phyloP scores from a whole-genome alignment of 2,329 filamentous ascomycete species.

The Diaporthe australafricana region DNA sequence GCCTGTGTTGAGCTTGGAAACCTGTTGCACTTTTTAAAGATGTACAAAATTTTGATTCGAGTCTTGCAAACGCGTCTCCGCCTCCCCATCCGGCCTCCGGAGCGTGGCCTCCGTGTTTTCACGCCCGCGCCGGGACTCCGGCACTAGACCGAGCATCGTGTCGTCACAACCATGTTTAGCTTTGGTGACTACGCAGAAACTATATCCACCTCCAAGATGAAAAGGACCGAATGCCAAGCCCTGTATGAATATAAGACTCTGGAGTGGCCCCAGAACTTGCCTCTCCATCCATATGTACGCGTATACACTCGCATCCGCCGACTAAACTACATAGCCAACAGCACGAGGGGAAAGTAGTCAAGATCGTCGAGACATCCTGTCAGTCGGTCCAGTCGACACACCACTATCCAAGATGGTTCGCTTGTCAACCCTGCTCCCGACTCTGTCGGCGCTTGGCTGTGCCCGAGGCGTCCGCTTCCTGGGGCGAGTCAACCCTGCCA shows the following conservation, averaged over 20 bases:
- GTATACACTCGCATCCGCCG: neutral
- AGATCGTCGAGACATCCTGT: neutral
- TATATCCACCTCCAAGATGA: constrained; percentile 19
- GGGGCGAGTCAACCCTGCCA: constrained; percentile 53
- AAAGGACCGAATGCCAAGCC: neutral
- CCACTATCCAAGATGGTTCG: neutral
- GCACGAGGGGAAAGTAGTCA: neutral
- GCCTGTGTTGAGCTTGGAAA: neutral
- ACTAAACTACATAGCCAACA: neutral
- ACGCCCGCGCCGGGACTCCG: neutral
- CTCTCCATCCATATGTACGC: neutral
- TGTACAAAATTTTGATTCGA: neutral
- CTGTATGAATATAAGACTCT: neutral
- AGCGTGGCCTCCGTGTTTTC: constrained; percentile 3
- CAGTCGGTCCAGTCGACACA: neutral
- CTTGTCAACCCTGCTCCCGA: constrained; percentile 12
- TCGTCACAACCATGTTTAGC: constrained; percentile 13
- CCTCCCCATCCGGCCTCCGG: constrained; percentile 11
- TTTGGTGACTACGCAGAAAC: neutral
- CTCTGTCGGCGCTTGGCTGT: constrained; percentile 11
- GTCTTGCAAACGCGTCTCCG: neutral
- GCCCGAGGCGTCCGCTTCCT: constrained; percentile 15
- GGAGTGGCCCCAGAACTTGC: neutral
- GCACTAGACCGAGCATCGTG: constrained; percentile 1
- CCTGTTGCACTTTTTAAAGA: too few species aligned